Percentiles rank a stretch among this genome's conserved stretches.
phyloP scores from a whole-genome alignment of 2,329 filamentous ascomycete species.

The Phialophora chinensis region DNA sequence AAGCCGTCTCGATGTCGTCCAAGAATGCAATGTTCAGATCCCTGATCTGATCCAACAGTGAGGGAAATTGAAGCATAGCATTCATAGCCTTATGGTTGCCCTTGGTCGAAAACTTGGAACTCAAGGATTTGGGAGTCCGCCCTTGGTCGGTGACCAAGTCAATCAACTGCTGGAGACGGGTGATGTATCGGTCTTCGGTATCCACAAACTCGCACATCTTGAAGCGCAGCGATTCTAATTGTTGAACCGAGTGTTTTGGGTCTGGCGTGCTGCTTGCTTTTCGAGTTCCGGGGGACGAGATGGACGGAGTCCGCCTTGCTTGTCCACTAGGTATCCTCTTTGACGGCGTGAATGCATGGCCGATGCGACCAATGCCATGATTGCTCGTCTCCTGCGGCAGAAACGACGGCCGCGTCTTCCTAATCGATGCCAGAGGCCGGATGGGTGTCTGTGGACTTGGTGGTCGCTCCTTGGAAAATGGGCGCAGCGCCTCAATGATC shows the following conservation, averaged over 20 bases:
- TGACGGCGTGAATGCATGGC: constrained; percentile 33
- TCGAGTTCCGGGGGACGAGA: constrained; percentile 43
- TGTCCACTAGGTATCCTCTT: constrained; percentile 33
- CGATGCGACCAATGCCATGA: constrained; percentile 12
- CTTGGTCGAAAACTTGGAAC: constrained; percentile 62
- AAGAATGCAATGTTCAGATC: constrained; percentile 82
- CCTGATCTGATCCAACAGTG: constrained; percentile 78
- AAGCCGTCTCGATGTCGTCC: constrained; percentile 72
- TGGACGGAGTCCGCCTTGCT: constrained; percentile 35
- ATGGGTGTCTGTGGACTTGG: constrained; percentile 31
- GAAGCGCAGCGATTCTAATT: constrained; percentile 83
- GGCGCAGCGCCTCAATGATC: constrained; percentile 70
- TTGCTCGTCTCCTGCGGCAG: constrained; percentile 31
- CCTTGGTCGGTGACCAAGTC: constrained; percentile 81
- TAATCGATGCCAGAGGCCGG: constrained; percentile 36
- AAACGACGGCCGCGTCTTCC: constrained; percentile 39
- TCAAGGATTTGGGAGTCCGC: constrained; percentile 69
- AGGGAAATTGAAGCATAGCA: constrained; percentile 66
- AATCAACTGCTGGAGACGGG: constrained; percentile 83
- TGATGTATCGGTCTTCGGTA: constrained; percentile 92
- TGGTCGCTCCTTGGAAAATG: constrained; percentile 39
- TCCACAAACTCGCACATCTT: constrained; percentile 90
- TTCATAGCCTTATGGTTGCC: constrained; percentile 39
- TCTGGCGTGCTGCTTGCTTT: constrained; percentile 81
- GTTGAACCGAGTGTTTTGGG: constrained; percentile 85